Evolutionary conservation across 2,329 filamentous ascomycete species (phyloP).

Genomic region (Didymella arachidicola): DNA sequence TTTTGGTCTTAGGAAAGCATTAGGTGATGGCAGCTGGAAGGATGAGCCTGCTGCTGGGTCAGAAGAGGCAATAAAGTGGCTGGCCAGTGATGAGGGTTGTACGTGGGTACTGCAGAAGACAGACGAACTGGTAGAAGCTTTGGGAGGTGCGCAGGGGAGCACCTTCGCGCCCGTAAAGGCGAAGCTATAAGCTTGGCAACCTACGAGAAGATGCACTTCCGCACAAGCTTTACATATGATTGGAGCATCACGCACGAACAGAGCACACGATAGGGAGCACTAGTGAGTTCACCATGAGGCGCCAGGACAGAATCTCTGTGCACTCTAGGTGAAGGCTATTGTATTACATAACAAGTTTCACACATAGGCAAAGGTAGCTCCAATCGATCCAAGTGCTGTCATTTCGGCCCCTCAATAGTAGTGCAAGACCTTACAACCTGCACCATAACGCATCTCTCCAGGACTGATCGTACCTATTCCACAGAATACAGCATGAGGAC

Average conservation of each 20-base stretch:
- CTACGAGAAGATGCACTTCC: too few species aligned
- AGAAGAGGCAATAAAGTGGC: conserved; percentile 66
- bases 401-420: background rate
- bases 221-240: too few species aligned
- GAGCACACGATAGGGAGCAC: background rate
- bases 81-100: conserved; percentile 70
- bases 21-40: conserved; percentile 69
- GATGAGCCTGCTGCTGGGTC: conserved; percentile 56
- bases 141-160: conserved; percentile 39
- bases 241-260: background rate
- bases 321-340: too few species aligned
- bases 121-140: conserved; percentile 64
- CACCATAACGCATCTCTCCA: background rate
- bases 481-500: background rate
- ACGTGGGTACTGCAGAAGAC: conserved; percentile 69
- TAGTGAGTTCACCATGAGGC: too few species aligned
- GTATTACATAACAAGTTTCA: too few species aligned
- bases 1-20: conserved; percentile 79
- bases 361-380: background rate
- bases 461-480: background rate
- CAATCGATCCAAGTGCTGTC: background rate
- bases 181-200: conserved; percentile 30
- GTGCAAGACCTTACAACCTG: background rate
- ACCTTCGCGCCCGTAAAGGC: conserved; percentile 43
- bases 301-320: too few species aligned